Percentiles rank a stretch among this genome's conserved stretches.
These are phyloP conservation scores for Phtheirospermum japonicum DNA, from an alignment of 257 asterid genomes.

Conservation along the genomic window DNA sequence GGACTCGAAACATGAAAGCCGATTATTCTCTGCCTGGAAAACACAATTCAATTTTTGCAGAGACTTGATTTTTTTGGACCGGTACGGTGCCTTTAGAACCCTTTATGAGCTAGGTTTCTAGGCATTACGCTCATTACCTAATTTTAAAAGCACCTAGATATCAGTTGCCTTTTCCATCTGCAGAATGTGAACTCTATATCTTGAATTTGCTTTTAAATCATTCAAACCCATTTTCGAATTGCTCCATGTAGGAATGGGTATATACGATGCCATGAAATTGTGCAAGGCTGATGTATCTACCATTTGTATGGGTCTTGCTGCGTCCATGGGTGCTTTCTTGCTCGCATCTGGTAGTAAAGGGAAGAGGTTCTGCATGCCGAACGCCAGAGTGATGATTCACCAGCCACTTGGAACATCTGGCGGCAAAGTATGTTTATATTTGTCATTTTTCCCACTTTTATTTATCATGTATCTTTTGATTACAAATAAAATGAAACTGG, in stretches of 20 bases:
- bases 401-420: slow-evolving; percentile 88
- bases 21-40: not conserved
- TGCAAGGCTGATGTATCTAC: slow-evolving; percentile 98
- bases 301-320: slow-evolving; percentile 90
- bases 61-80: not conserved
- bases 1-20: no score
- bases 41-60: not conserved
- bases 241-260: slow-evolving; percentile 75
- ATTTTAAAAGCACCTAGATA: not conserved
- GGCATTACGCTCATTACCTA: not conserved
- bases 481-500: not conserved
- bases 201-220: not conserved
- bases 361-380: slow-evolving; percentile 96
- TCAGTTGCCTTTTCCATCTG: slow-evolving; percentile 8
- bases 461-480: not conserved
- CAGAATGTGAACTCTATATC: slow-evolving; percentile 8
- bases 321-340: slow-evolving; percentile 93
- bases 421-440: slow-evolving; percentile 51
- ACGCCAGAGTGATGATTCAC: slow-evolving; percentile 95
- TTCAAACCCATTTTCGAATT: slow-evolving; percentile 10
- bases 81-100: not conserved
- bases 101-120: not conserved
- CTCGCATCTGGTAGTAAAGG: slow-evolving; percentile 91
- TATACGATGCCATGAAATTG: slow-evolving; percentile 95
- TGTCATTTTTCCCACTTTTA: not conserved